Evolutionary conservation across 768 basidiomycete genomes (phyloP).

Genomic region (Russula virescens): DNA sequence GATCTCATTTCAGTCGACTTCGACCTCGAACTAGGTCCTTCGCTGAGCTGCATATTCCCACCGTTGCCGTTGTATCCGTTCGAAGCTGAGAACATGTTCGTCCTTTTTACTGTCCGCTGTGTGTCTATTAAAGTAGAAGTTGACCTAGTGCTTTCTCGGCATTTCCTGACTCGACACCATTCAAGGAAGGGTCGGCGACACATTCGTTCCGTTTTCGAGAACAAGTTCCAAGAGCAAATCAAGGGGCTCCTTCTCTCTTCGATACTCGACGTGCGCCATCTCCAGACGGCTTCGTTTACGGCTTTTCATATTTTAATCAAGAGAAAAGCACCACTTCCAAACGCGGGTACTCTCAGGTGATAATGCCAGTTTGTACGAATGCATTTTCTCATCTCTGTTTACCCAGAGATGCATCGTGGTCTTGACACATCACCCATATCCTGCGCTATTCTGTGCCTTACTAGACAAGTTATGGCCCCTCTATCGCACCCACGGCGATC

Average conservation of each 20-base stretch:
- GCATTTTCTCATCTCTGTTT: constrained; percentile 21
- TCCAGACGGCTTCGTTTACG: constrained; percentile 67
- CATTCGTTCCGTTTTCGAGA: constrained; percentile 85
- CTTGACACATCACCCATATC: constrained; percentile 72
- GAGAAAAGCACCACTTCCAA: constrained; percentile 56
- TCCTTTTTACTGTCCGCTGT: constrained; percentile 10
- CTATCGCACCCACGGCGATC: constrained; percentile 63
- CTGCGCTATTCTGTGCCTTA: constrained; percentile 68
- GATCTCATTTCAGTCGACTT: constrained; percentile 59
- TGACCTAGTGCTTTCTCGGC: constrained; percentile 75
- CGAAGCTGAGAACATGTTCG: constrained; percentile 82
- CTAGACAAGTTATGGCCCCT: constrained; percentile 69
- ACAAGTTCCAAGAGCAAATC: constrained; percentile 21
- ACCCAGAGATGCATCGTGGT: constrained; percentile 73
- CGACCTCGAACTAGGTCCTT: constrained; percentile 82
- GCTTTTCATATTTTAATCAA: constrained; percentile 74
- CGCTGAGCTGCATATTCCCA: constrained; percentile 65
- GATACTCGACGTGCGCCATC: constrained; percentile 35
- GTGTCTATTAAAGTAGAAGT: constrained; percentile 13
- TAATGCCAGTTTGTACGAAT: not conserved
- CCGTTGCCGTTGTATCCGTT: constrained; percentile 54
- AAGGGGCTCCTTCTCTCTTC: constrained; percentile 18
- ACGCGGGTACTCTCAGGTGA: constrained; percentile 77
- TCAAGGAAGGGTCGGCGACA: constrained; percentile 74
- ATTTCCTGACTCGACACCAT: constrained; percentile 84